Evolutionary conservation across 192 early-diverging fungal genomes (phyloP).

Genomic region (Entrophospora sp.): DNA sequence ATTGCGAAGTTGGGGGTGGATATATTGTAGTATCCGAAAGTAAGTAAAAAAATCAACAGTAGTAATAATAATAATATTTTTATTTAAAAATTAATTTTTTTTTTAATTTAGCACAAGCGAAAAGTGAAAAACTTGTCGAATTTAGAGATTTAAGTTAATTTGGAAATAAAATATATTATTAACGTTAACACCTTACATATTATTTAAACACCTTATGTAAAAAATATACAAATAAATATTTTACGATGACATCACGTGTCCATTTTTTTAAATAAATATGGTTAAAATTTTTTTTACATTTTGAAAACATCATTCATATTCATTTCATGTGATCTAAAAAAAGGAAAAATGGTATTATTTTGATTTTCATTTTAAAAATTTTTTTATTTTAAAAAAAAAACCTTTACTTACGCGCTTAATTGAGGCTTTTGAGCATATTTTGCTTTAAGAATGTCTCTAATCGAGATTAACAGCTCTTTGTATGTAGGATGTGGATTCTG

Average conservation of each 20-base stretch:
- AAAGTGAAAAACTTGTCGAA: neutral
- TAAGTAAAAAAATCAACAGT: neutral
- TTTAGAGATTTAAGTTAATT: neutral
- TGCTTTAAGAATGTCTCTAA: conserved; percentile 52
- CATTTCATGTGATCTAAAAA: conserved; percentile 24
- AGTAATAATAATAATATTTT: neutral
- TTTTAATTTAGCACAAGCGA: neutral
- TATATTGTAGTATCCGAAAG: conserved; percentile 57
- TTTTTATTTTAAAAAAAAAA: neutral
- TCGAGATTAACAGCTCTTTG: conserved; percentile 55
- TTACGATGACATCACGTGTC: no score
- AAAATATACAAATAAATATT: no score
- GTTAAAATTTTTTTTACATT: conserved; percentile 26
- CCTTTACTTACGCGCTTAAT: conserved; percentile 46
- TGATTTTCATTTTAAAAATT: neutral
- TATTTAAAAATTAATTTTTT: neutral
- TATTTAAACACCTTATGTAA: no score
- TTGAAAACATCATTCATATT: conserved; percentile 31
- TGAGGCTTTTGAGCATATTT: conserved; percentile 76
- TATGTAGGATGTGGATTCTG: conserved; percentile 56
- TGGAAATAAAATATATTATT: no score
- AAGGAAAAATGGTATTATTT: neutral
- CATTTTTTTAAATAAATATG: no score
- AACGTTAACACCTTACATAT: no score
- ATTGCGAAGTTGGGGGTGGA: conserved; percentile 76